Evolutionary conservation across 495 filamentous ascomycete species (phyloP), one percentile per base, ranked within the genome.

Genomic region (Polyplosphaeria fusca): DNA sequence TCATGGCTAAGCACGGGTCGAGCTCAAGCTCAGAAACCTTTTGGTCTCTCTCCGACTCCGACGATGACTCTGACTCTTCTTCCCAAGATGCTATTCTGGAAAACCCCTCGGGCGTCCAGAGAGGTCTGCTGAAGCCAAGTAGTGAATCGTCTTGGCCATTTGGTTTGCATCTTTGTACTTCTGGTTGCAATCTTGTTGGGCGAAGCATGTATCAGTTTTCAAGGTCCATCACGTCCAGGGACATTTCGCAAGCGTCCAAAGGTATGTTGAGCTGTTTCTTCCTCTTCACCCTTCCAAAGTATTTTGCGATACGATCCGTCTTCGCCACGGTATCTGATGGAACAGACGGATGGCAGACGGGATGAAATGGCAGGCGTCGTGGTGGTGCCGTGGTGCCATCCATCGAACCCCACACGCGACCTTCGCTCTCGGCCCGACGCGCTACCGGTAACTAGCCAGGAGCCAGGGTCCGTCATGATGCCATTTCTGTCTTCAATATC

Each of bases 391-490:
- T n/a, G n/a, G n/a, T n/a, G n/a, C n/a, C n/a, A n/a, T n/a, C n/a
- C 23, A 43, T 52, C 49, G 4, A 42, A 42, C 41, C 28, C 30
- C 44, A 26, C 44, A 39, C 44, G 30, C 28, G 1, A 49, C 22
- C 14, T 25, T 14, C n/a, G n/a, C n/a, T n/a, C 5, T 20, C 42
- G 43, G 43, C 5, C 43, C 52, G 52, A 26, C 9, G 11, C 20
- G 37, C 54, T n/a, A n/a, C n/a, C n/a, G n/a, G n/a, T n/a, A n/a
- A 46, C 54, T 58, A 58, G 54, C 54, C 46, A 51, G 45, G 54
- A 58, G 54, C 54, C 46, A 51, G 45, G 54, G 54, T 50, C 54
- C 42, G 32, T 26, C 23, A 2, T 13, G 39, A 7, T 19, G 7
- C 18, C 39, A 42, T 5, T 5, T 5, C 18, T 19, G 18, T 11